Base-by-base conservation (phyloP, 345 rosid genomes). In the Adansonia digitata region DNA sequence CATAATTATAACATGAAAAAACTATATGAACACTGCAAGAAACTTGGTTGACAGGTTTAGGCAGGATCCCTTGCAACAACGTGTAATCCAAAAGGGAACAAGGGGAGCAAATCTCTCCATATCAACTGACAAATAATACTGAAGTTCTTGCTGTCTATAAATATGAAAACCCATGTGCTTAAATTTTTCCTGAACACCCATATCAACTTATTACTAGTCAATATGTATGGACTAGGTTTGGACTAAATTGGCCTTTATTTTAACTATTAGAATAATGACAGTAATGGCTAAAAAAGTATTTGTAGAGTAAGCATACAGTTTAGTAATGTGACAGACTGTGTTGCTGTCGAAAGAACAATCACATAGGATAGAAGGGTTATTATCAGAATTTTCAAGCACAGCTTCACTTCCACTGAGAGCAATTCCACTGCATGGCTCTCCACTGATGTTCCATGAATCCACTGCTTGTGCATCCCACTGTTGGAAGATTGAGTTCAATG, bases 281-380 rank as follows among this genome's bases (percentile, higher is more conserved):
- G 15, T 14, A 27, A 68, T 15, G 56, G 59, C 42, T 48, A 48
- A 51, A 18, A 4, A 45, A 22, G 14, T 46, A 7, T 7, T 17
- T 34, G 40, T 4, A 15, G 11, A 42, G 26, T 40, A 48, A 49
- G 29, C 73, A 49, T 69, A 69, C 73, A 69, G 73, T n/a, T 45
- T 14, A 34, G 60, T 69, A 3, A 69, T 69, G 11, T 49, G 73
- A 45, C 73, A 69, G 9, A 80, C 42, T 5, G 90, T 75, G 71
- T 57, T 45, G 29, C 31, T 70, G 20, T 13, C 52, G 51, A 15
- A 80, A 74, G 86, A 51, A 68, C 94, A 90, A 67, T 82, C 86
- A 79, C 94, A 90, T 82, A 75, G 85, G 82, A 88, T 87, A 15
- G 85, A 76, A 29, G 88, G 89, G 20, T 86, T 84, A 81, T 40